phyloP scores from a whole-genome alignment of 2,329 filamentous ascomycete genomes.

The Aspergillus ochraceus region DNA sequence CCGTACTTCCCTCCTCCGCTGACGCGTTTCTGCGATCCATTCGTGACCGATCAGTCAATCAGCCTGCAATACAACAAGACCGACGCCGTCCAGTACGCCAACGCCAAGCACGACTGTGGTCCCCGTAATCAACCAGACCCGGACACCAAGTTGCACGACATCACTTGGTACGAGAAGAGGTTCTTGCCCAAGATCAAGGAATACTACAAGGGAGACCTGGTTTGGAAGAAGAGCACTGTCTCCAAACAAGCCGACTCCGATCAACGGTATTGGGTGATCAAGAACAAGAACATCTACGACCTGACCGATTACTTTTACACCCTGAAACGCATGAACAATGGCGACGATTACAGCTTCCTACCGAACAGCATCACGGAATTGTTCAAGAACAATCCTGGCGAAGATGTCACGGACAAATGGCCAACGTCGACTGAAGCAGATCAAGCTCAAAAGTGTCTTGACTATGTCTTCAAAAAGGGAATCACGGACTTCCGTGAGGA shows the following conservation, averaged over 20 bases:
- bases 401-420: slow-evolving; percentile 71
- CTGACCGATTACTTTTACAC: slow-evolving; percentile 90
- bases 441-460: slow-evolving; percentile 76
- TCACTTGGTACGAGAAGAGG: slow-evolving; percentile 72
- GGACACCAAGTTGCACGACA: slow-evolving; percentile 58
- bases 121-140: slow-evolving; percentile 54
- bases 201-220: slow-evolving; percentile 84
- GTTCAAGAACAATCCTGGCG: slow-evolving; percentile 74
- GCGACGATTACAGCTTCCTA: slow-evolving; percentile 67
- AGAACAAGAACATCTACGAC: slow-evolving; percentile 78
- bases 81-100: slow-evolving; percentile 56
- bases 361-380: slow-evolving; percentile 66
- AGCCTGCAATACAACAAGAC: slow-evolving; percentile 60
- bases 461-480: slow-evolving; percentile 80
- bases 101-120: slow-evolving; percentile 72
- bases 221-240: slow-evolving; percentile 64
- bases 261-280: slow-evolving; percentile 75
- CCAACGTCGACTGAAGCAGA: slow-evolving; percentile 52
- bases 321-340: slow-evolving; percentile 57
- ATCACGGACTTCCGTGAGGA: slow-evolving; percentile 79
- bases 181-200: slow-evolving; percentile 81
- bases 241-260: slow-evolving; percentile 64
- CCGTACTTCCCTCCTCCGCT: slow-evolving; percentile 84
- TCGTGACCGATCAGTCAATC: slow-evolving; percentile 62
- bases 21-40: slow-evolving; percentile 68